Evolutionary conservation across 192 early-diverging fungal species (phyloP).

Genomic region (Coemansia sp.): DNA sequence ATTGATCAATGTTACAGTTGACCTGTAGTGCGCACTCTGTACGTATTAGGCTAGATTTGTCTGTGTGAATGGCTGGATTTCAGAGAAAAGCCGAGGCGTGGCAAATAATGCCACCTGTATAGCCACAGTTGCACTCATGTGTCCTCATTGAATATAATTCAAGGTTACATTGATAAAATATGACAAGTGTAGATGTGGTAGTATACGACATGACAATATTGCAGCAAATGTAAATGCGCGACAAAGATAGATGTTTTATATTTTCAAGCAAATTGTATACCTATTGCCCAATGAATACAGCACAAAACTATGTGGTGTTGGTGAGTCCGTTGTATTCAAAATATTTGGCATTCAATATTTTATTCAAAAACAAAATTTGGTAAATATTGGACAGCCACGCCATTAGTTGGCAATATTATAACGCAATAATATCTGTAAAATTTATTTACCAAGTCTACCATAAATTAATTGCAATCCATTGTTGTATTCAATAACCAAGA

Average conservation of each 20-base stretch:
- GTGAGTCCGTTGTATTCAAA: not conserved
- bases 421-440: not conserved
- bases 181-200: no score
- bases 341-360: not conserved
- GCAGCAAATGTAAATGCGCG: not conserved
- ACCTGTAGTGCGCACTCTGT: not conserved
- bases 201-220: no score
- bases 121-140: not conserved
- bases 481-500: not conserved
- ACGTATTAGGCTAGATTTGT: not conserved
- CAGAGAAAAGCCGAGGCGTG: not conserved
- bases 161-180: not conserved
- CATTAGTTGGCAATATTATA: no score
- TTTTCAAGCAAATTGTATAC: no score
- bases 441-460: not conserved
- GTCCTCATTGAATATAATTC: not conserved
- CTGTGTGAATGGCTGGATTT: slow-evolving; percentile 1
- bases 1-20: not conserved
- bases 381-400: not conserved
- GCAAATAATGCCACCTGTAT: not conserved
- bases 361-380: not conserved
- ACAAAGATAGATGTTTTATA: no score
- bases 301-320: no score
- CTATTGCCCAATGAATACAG: not conserved
- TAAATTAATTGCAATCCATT: not conserved